Base-by-base conservation (phyloP, 2,329 filamentous ascomycete genomes). In the Aulographum hederae region DNA sequence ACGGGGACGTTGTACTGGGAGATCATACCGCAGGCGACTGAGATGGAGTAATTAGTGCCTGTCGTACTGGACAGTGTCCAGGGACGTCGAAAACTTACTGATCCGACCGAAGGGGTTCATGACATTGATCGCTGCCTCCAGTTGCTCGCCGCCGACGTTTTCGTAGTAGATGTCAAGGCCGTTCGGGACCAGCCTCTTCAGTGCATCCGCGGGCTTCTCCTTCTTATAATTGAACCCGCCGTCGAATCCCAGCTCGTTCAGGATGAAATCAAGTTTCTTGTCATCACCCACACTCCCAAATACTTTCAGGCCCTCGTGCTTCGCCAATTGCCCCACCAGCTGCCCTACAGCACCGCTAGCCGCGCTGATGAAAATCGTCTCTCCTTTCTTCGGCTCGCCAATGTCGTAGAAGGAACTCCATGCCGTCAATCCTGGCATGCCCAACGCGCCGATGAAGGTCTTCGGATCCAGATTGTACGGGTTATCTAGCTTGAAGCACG, bases 211-310 rank as follows among this genome's bases (percentile, higher is more conserved):
- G 0, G 79, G 66, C 41, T 65, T 68, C 58, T 89, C 79, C 41
- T 69, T 84, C 66, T 89, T 86, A 65, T 91, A 91, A 63, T 91
- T 89, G 59, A 86, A 89, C 6, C 73, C 81, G 12, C 52, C 65
- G 45, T 82, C 74, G 47, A 82, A 84, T 17, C 63, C 62, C 20
- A 84, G 64, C 30, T 78, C 71, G 33, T 76, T 70, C 34, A 52
- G 59, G 49, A 82, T 77, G 51, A 73, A 89, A 14, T 78, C 69
- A 16, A 84, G 61, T 61, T 92, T 91, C 46, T 78, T 73, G 45
- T 85, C 76, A 13, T 71, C 71, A 3, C 82, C 81, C 8, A 82
- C 80, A 32, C 73, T 80, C 13, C 81, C 82, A 39, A 91, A 75
- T 26, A 91, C 81, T 28, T 56, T 73, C 35, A 89, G 54, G 2